These are phyloP conservation scores for Erodium texanum DNA, from an alignment of 441 rosid species.

Conservation along the genomic window DNA sequence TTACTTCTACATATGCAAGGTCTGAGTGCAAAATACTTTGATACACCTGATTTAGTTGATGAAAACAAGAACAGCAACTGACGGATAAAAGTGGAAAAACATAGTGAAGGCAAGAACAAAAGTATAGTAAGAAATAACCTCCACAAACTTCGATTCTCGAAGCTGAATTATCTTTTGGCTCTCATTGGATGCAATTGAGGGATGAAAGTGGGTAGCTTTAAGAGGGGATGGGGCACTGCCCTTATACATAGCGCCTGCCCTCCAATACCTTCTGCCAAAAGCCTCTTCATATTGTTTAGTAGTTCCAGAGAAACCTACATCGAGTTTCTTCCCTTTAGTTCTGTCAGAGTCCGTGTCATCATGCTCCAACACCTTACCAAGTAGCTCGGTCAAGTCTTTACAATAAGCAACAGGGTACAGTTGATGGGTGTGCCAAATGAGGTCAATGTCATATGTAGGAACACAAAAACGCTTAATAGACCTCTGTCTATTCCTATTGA, in stretches of 20 bases:
- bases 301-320: conserved; percentile 66
- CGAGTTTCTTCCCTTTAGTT: conserved; percentile 72
- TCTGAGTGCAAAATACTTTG: too few relatives aligned
- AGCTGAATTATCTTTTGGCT: conserved; percentile 13
- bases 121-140: conserved; percentile 17
- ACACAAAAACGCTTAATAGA: conserved; percentile 62
- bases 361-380: conserved; percentile 76
- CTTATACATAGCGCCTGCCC: conserved; percentile 87
- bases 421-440: conserved; percentile 95
- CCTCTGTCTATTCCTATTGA: conserved; percentile 58
- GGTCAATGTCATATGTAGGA: conserved; percentile 92
- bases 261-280: conserved; percentile 73
- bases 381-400: conserved; percentile 39
- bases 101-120: conserved; percentile 2
- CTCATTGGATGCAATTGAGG: not conserved
- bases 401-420: conserved; percentile 64
- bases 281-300: conserved; percentile 75
- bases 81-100: not conserved
- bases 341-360: conserved; percentile 86
- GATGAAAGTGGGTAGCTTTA: not conserved
- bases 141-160: conserved; percentile 15
- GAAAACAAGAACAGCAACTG: too few relatives aligned
- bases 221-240: conserved; percentile 31
- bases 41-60: too few relatives aligned
- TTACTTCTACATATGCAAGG: too few relatives aligned